A percentile compares a stretch with the other conserved stretches of the same genome.
Evolutionary conservation across 192 early-diverging fungal species (phyloP).

Genomic region (Umbelopsis isabellina): DNA sequence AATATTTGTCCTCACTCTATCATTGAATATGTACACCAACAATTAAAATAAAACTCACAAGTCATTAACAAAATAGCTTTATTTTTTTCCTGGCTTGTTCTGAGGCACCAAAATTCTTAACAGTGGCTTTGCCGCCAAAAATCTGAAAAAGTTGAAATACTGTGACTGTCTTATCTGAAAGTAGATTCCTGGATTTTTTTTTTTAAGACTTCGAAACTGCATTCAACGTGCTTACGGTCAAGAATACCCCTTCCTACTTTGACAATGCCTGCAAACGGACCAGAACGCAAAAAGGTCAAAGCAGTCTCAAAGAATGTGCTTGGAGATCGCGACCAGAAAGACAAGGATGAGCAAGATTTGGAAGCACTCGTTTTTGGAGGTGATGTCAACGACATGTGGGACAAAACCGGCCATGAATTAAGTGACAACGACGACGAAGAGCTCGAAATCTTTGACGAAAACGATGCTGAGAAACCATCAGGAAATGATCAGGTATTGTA

Average conservation of each 20-base stretch:
- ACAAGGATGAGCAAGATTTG: conserved; percentile 29
- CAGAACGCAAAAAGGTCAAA: conserved; percentile 26
- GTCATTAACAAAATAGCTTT: too few species aligned
- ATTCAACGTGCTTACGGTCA: conserved; percentile 16
- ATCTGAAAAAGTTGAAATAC: too few species aligned
- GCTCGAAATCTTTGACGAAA: conserved; percentile 18
- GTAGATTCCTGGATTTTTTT: background rate
- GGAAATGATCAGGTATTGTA: background rate
- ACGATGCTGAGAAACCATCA: conserved; percentile 13
- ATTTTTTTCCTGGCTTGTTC: background rate
- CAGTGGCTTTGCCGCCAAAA: too few species aligned
- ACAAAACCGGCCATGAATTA: conserved; percentile 29
- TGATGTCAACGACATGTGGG: conserved; percentile 19
- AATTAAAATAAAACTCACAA: too few species aligned
- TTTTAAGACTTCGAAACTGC: background rate
- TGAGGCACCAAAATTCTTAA: background rate
- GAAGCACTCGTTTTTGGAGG: conserved; percentile 37
- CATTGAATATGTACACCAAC: too few species aligned
- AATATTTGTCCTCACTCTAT: too few species aligned
- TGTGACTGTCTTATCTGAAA: too few species aligned
- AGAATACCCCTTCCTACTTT: conserved; percentile 7
- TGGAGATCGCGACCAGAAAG: conserved; percentile 20
- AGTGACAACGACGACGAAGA: conserved; percentile 20
- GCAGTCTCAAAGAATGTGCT: background rate
- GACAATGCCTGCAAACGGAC: conserved; percentile 22